Evolutionary conservation across 345 rosid genomes (phyloP), one percentile per base, ranked within the genome.

Genomic region (Moricandia arvensis): DNA sequence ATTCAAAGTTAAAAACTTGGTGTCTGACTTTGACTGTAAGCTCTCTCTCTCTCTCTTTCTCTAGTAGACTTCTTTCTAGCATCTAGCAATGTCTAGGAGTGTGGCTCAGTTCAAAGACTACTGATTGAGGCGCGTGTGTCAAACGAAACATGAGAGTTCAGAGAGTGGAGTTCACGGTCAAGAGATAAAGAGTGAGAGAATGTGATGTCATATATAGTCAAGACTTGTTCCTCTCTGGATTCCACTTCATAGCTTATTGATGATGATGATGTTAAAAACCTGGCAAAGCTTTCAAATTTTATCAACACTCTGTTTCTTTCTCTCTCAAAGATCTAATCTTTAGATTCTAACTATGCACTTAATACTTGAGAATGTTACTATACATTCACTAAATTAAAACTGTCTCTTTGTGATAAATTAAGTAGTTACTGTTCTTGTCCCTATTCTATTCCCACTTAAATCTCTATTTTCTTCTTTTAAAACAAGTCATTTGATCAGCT

Each of bases 1-100:
- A 72, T 16, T 51, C 16, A 35, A 65, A 30, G 38, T 8, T 6
- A 43, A 33, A 45, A 45, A 45, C 7, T 15, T 49, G 49, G 66
- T 49, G 30, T 72, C 68, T 78, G 73, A 66, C 81, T 72, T 72
- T 78, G 77, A 78, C 81, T 49, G 31, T 72, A n/a, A 5, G 27
- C 51, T 41, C 49, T 41, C 49, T 41, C 43, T 37, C 38, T 34
- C 38, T n/a, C 63, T 59, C 59, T 59, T 38, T 63, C 66, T 10
- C 6, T 45, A 4, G 2, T 58, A 71, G 66, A 71, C 75, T 63
- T 63, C 57, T 65, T 58, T 66, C 47, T 71, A 72, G 73, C 73
- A 66, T 64, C 80, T 75, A 60, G 53, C 69, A 51, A 51, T 27
- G 16, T 24, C 57, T 57, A 57, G 69, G 69, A 13, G 51, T 45